Evolutionary conservation across 305 asterid genomes (phyloP).

Genomic region (Rubia tinctorum): DNA sequence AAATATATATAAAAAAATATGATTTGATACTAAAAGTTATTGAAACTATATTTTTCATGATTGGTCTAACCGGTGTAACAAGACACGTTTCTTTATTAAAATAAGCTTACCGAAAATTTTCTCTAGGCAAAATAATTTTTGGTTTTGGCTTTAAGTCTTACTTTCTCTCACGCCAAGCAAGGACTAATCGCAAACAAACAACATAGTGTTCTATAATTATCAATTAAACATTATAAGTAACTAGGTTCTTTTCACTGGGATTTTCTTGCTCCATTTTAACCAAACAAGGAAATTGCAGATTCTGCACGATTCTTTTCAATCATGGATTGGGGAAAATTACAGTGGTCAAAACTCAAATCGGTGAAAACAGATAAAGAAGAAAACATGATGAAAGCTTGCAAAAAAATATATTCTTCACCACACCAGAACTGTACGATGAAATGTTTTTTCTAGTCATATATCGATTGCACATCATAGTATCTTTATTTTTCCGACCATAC

Average conservation of each 20-base stretch:
- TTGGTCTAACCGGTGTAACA: too few species aligned
- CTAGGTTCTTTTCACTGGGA: constrained; percentile 10
- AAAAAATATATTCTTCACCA: constrained; percentile 9
- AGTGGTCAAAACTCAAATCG: constrained; percentile 13
- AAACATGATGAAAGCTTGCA: constrained; percentile 11
- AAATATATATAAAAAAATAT: too few species aligned
- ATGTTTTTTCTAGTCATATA: neutral
- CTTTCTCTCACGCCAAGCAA: constrained; percentile 10
- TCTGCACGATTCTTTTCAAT: neutral
- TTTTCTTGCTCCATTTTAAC: constrained; percentile 8
- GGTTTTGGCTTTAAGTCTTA: neutral
- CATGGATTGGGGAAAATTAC: constrained; percentile 2
- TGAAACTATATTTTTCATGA: too few species aligned
- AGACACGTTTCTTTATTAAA: too few species aligned
- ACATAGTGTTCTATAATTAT: neutral
- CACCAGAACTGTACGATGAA: constrained; percentile 11
- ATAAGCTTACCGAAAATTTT: too few species aligned
- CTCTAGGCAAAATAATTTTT: neutral
- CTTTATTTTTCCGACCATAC: constrained; percentile 9
- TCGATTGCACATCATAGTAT: constrained; percentile 5
- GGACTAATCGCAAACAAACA: neutral
- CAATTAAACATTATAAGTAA: neutral
- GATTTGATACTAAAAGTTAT: too few species aligned
- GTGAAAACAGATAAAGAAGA: neutral
- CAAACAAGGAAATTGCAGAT: neutral